Evolutionary conservation across 2,329 filamentous ascomycete species (phyloP), one percentile per base, ranked within the genome.

Genomic region (Thielaviopsis ethacetica): DNA sequence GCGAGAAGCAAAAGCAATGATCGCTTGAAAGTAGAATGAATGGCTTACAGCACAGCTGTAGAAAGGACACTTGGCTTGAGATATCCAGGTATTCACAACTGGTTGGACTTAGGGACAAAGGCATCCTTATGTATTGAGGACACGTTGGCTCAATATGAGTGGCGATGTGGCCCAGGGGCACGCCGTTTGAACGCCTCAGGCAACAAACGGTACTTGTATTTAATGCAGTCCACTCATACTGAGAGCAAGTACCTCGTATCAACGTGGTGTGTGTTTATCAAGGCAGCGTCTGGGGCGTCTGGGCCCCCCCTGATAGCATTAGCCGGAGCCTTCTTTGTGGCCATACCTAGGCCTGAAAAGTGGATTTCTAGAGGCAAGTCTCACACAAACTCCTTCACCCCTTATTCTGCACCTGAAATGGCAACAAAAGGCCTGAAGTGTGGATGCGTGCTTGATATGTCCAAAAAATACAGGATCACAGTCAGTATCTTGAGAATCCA

Each of bases 71-170:
- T 61, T 54, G 59, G 52, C 59, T 61, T 58, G 59, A 56, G 34
- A 59, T 53, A 44, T 52, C 51, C 56, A 55, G 53, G 47, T 26
- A 41, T 52, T 26, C 30, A 57, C 22, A 44, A 56, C 34, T 26
- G 9, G 27, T 22, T 44, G 15, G 52, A 49, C 53, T 54, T 34
- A 54, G 60, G 57, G 57, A 59, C 54, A 24, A 57, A 44, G 44
- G 21, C 61, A 58, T 59, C 51, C 58, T 62, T 62, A 62, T 58
- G 58, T 62, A 62, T 58, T 62, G 61, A 62, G 61, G 61, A 62
- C 61, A 62, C 61, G 61, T 62, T 60, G 56, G 53, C 53, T 44
- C n/a, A 51, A 50, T 59, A 49, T 54, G 56, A 24, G 56, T 57
- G 54, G 38, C 51, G 38, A 30, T 51, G 51, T 15, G 19, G 53